Conservation (phyloP, 2,329 filamentous ascomycete species). For the Stachybotrys chartarum region DNA sequence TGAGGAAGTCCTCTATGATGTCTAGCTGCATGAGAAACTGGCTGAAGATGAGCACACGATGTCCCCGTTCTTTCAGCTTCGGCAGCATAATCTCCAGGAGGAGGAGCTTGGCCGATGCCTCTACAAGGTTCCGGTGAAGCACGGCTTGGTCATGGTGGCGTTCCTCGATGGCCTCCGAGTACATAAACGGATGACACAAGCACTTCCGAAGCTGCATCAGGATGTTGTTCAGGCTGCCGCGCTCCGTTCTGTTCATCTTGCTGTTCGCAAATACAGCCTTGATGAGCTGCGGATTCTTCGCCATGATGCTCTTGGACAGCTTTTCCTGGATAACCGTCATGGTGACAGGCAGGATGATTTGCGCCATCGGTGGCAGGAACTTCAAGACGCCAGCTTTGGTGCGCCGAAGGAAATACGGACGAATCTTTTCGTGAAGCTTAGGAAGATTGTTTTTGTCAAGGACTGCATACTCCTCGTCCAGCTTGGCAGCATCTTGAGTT, state of each 20-base stretch:
- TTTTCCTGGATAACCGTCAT: slow-evolving; percentile 94
- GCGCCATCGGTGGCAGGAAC: slow-evolving; percentile 86
- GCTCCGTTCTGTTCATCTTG: slow-evolving; percentile 61
- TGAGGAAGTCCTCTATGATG: slow-evolving; percentile 86
- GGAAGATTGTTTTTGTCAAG: slow-evolving; percentile 77
- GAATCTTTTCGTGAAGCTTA: slow-evolving; percentile 75
- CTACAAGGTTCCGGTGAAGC: slow-evolving; percentile 75
- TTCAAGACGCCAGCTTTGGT: slow-evolving; percentile 89
- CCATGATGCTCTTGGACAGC: slow-evolving; percentile 86
- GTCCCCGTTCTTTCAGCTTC: slow-evolving; percentile 75
- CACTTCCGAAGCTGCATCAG: slow-evolving; percentile 92
- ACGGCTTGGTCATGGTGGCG: slow-evolving; percentile 52
- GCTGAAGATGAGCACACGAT: slow-evolving; percentile 90
- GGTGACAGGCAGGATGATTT: slow-evolving; percentile 92
- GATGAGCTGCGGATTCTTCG: slow-evolving; percentile 84
- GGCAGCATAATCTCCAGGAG: slow-evolving; percentile 80
- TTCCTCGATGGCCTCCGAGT: slow-evolving; percentile 86
- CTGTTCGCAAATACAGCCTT: slow-evolving; percentile 72
- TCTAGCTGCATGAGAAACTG: slow-evolving; percentile 87
- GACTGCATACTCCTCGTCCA: slow-evolving; percentile 72
- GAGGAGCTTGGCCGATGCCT: slow-evolving; percentile 84
- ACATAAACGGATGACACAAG: slow-evolving; percentile 93
- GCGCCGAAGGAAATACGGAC: slow-evolving; percentile 61
- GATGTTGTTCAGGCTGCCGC: slow-evolving; percentile 84
- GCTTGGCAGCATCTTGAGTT: slow-evolving; percentile 55